Base-by-base conservation (phyloP, 139 green algal species). In the Tetratostichococcus sp. region DNA sequence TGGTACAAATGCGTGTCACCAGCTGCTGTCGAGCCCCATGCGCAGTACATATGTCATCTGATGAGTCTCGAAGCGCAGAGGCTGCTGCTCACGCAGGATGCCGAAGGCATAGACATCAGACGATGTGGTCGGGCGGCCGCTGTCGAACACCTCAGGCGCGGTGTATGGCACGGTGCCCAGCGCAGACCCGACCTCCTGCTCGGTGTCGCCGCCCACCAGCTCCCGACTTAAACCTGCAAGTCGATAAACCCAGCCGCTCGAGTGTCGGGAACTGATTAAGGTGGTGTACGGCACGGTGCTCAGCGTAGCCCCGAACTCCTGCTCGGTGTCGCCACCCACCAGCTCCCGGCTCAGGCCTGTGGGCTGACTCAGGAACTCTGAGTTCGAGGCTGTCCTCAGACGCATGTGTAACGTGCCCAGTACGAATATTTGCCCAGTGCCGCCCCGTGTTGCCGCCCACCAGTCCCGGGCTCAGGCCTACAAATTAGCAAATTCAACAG, bases 131-230 rank as follows among this genome's bases (percentile, higher is more conserved):
- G 75, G 22, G 26, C n/a, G 14, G 30, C 31, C 59, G 28, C 35
- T 32, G 6, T 50, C 30, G 30, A 80, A 80, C 33, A 30, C 69
- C 69, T 80, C 75, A 22, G 75, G 75, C 4, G 75, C 75, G 8
- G 69, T 80, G 75, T 80, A 80, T n/a, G 50, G 57, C 43, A 80
- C 70, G 30, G 75, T 80, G 35, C 75, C 75, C 4, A 68, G n/a
- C 6, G 62, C 62, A 3, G 62, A 22, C 26, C 62, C 62, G 5
- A 14, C 30, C 62, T 68, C 28, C 4, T 33, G 4, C 5, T 16
- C 62, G n/a, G 26, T 4, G 11, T 68, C 62, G 62, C 62, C 30
- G 62, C 62, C 30, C 30, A 35, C 28, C 62, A 68, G 28, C n/a
- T 32, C 5, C 62, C 62, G n/a, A 26, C 62, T 68, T 5, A 68